Percentiles rank a stretch among this genome's conserved stretches.
Conservation (phyloP, 176 grass and related monocot genomes). For the Avena insularis region DNA sequence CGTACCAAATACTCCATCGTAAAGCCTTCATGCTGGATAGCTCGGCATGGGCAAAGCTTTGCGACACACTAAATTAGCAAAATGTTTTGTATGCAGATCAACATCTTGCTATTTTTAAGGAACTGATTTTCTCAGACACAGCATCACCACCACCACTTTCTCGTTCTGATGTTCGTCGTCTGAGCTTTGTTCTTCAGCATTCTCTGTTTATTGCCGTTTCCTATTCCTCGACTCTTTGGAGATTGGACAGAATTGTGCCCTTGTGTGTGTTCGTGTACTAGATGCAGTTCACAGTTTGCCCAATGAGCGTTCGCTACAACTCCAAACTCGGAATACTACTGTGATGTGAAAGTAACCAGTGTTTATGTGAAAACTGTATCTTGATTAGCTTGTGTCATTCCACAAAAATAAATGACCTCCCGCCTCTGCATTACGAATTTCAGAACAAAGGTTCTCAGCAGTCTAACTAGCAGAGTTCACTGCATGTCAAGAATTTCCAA, state of each 20-base stretch:
- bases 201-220: slow-evolving; percentile 36
- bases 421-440: too few species aligned
- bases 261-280: neutral
- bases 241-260: neutral
- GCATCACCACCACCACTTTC: slow-evolving; percentile 27
- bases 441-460: too few species aligned
- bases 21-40: neutral
- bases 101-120: slow-evolving; percentile 62
- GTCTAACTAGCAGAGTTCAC: too few species aligned
- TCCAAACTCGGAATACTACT: neutral
- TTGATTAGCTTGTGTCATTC: neutral
- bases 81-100: neutral
- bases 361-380: neutral
- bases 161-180: slow-evolving; percentile 44
- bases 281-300: neutral
- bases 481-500: too few species aligned
- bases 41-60: neutral
- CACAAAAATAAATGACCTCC: too few species aligned
- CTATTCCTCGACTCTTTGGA: neutral
- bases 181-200: slow-evolving; percentile 52
- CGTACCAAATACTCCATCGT: too few species aligned
- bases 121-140: slow-evolving; percentile 37
- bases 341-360: neutral
- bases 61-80: neutral
- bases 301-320: neutral